These are phyloP conservation scores for Vitis labrusca DNA, from an alignment of 164 flowering plant species.

Conservation along the genomic window DNA sequence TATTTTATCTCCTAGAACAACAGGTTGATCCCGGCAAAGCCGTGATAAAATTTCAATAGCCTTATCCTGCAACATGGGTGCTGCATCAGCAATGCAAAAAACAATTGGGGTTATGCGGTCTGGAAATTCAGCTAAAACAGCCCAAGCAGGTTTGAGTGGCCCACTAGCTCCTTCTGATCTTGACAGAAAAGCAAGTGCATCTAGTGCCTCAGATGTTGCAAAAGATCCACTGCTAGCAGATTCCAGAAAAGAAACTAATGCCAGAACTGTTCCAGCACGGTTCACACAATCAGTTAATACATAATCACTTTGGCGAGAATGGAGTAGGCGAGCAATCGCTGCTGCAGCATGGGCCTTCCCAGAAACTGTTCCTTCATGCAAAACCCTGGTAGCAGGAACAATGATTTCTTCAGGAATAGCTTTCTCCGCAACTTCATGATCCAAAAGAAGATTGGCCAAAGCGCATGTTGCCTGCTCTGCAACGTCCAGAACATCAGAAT, in stretches of 20 bases:
- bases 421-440: constrained; percentile 65
- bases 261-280: constrained; percentile 86
- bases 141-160: constrained; percentile 78
- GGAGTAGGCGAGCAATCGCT: constrained; percentile 84
- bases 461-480: constrained; percentile 92
- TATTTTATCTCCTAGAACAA: constrained; percentile 63
- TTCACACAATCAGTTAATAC: constrained; percentile 71
- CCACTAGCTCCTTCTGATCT: constrained; percentile 60
- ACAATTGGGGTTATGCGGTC: constrained; percentile 72
- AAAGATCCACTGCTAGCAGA: constrained; percentile 48
- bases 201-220: constrained; percentile 82
- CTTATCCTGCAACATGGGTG: constrained; percentile 81
- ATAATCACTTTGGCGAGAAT: constrained; percentile 50
- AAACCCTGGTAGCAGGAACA: constrained; percentile 78
- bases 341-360: constrained; percentile 94
- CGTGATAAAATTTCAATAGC: constrained; percentile 83
- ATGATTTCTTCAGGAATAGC: constrained; percentile 76
- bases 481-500: constrained; percentile 68
- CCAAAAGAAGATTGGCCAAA: constrained; percentile 84
- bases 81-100: constrained; percentile 62
- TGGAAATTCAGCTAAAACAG: constrained; percentile 78
- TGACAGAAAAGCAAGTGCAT: constrained; percentile 85
- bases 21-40: constrained; percentile 70
- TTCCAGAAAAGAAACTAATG: constrained; percentile 80
- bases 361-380: constrained; percentile 72